phyloP scores from a whole-genome alignment of 371 early-diverging fungal species.

The Funneliformis caledonium region DNA sequence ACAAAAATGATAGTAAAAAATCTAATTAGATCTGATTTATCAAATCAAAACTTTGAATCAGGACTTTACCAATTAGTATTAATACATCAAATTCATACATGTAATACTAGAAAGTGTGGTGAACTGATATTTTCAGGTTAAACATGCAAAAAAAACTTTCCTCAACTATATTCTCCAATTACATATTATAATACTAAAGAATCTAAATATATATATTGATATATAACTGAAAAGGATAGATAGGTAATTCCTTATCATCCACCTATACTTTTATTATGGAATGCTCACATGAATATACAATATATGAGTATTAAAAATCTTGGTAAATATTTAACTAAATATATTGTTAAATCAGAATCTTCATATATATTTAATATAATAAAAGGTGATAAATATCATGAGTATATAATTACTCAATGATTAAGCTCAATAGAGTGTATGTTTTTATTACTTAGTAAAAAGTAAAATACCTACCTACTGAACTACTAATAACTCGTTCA shows the following conservation, averaged over 20 bases:
- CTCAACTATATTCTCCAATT: neutral
- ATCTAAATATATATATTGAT: too few relatives aligned
- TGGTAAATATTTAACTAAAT: neutral
- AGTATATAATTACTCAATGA: too few relatives aligned
- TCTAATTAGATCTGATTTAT: too few relatives aligned
- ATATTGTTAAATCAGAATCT: neutral
- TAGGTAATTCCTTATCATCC: neutral
- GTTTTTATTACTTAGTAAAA: neutral
- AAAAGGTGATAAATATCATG: neutral
- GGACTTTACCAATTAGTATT: too few relatives aligned
- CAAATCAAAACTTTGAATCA: too few relatives aligned
- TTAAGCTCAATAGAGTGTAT: neutral
- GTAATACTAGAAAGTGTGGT: neutral
- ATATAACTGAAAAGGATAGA: neutral
- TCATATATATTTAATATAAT: neutral
- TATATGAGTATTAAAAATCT: too few relatives aligned
- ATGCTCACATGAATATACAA: too few relatives aligned
- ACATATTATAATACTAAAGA: neutral
- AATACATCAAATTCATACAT: too few relatives aligned
- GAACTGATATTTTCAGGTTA: neutral
- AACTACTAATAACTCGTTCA: too few relatives aligned
- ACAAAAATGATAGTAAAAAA: too few relatives aligned
- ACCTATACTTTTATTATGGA: too few relatives aligned
- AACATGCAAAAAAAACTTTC: slow-evolving; percentile 10
- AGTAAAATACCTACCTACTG: too few relatives aligned